These are phyloP conservation scores for Stagonosporopsis chrysanthemi DNA, from an alignment of 2,329 filamentous ascomycete species.

Conservation along the genomic window DNA sequence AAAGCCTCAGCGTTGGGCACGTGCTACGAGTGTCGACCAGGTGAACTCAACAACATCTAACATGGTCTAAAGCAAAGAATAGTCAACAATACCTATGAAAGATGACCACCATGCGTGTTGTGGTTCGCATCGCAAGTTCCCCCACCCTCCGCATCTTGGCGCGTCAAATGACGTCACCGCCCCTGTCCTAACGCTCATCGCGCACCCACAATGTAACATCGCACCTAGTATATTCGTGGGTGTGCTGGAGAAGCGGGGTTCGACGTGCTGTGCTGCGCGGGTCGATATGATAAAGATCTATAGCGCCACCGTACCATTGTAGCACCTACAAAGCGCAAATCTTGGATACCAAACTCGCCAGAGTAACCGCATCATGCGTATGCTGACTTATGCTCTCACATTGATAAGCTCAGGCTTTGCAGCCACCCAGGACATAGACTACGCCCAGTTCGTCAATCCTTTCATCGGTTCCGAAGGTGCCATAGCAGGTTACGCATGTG, in stretches of 20 bases:
- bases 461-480: conserved; percentile 59
- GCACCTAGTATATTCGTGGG: not conserved
- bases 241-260: conserved; percentile 7
- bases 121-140: not conserved
- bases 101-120: not conserved
- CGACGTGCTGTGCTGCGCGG: not conserved
- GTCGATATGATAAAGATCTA: not conserved
- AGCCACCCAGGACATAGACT: conserved; percentile 36
- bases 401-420: conserved; percentile 3
- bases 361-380: not conserved
- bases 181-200: not conserved
- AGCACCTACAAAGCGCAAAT: not conserved
- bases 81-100: not conserved
- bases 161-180: conserved; percentile 10
- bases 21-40: not conserved
- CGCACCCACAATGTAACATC: conserved; percentile 15
- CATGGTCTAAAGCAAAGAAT: too few relatives aligned
- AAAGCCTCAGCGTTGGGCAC: not conserved
- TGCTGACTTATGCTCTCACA: not conserved
- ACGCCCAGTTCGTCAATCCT: conserved; percentile 52
- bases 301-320: not conserved
- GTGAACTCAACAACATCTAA: too few relatives aligned
- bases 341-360: not conserved
- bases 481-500: conserved; percentile 49
- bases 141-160: conserved; percentile 7